phyloP scores from a whole-genome alignment of 352 stramenopile genomes.

The Elongisporangium undulatum region DNA sequence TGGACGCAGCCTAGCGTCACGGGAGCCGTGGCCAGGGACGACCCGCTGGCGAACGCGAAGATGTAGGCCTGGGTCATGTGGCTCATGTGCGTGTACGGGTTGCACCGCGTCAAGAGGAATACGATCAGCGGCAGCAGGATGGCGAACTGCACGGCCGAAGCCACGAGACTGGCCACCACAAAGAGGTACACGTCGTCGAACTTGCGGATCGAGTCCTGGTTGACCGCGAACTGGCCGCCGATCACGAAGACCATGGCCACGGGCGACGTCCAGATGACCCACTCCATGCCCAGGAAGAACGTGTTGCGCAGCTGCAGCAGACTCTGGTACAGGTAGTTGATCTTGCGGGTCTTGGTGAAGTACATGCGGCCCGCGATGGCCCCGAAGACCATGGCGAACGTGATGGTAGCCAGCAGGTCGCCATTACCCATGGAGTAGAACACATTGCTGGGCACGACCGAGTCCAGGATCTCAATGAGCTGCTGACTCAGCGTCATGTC shows the following conservation, averaged over 20 bases:
- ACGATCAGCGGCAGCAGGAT: slow-evolving; percentile 55
- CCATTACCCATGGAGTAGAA: slow-evolving; percentile 34
- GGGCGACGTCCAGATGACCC: slow-evolving; percentile 61
- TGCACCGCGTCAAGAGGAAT: slow-evolving; percentile 55
- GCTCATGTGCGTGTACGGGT: slow-evolving; percentile 66
- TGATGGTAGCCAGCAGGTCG: slow-evolving; percentile 57
- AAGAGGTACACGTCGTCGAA: slow-evolving; percentile 51
- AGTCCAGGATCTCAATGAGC: slow-evolving; percentile 46
- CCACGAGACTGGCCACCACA: slow-evolving; percentile 31
- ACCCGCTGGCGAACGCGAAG: slow-evolving; percentile 61
- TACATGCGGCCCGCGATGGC: slow-evolving; percentile 48
- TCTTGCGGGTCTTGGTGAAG: slow-evolving; percentile 45
- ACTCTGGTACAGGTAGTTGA: slow-evolving; percentile 66
- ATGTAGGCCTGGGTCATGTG: slow-evolving; percentile 59
- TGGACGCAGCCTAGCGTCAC: slow-evolving; percentile 62
- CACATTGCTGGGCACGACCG: slow-evolving; percentile 66
- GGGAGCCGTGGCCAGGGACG: slow-evolving; percentile 57
- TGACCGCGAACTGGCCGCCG: slow-evolving; percentile 45
- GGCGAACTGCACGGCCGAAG: slow-evolving; percentile 32
- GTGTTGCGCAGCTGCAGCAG: slow-evolving; percentile 66
- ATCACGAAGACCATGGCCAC: slow-evolving; percentile 63
- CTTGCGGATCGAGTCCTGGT: slow-evolving; percentile 31
- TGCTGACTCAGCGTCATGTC: slow-evolving; percentile 56
- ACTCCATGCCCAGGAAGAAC: slow-evolving; percentile 67
- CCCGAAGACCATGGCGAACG: slow-evolving; percentile 64